Evolutionary conservation across 208 protist genomes (phyloP).

Genomic region (Trypanosoma caninum): DNA sequence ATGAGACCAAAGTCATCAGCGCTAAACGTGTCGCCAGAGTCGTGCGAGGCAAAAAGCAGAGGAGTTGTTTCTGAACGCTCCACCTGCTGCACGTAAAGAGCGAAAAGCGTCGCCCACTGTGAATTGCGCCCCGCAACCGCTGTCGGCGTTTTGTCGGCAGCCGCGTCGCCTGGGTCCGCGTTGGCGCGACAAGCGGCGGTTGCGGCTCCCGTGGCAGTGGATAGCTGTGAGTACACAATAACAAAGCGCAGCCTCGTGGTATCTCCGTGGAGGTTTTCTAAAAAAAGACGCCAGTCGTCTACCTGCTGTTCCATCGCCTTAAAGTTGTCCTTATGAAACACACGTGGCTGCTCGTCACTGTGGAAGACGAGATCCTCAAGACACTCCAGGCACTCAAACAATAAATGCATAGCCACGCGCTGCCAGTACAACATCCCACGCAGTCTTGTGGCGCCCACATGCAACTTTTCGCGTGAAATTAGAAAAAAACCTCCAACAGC

Average conservation of each 20-base stretch:
- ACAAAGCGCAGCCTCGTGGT: conserved; percentile 19
- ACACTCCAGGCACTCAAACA: conserved; percentile 36
- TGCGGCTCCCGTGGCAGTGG: neutral
- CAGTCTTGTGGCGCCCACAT: conserved; percentile 22
- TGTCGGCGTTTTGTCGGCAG: too few species aligned
- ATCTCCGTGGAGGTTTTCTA: conserved; percentile 30
- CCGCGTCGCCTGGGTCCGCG: too few species aligned
- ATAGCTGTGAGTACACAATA: conserved; percentile 17
- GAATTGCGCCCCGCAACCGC: conserved; percentile 4
- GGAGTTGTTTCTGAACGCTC: conserved; percentile 5
- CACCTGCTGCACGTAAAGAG: conserved; percentile 17
- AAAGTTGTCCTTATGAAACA: conserved; percentile 42
- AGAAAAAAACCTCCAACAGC: conserved; percentile 34
- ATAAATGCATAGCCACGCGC: conserved; percentile 34
- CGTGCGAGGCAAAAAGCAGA: conserved; percentile 12
- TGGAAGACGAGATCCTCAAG: conserved; percentile 33
- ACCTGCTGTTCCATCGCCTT: conserved; percentile 43
- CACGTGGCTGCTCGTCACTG: conserved; percentile 19
- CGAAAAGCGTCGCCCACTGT: conserved; percentile 23
- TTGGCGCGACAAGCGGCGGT: too few species aligned
- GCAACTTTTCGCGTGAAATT: conserved; percentile 26
- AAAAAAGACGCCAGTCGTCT: conserved; percentile 30
- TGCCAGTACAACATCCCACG: conserved; percentile 49
- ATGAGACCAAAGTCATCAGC: conserved; percentile 20
- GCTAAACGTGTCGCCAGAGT: conserved; percentile 6